Evolutionary conservation across 2,329 filamentous ascomycete genomes (phyloP), one percentile per base, ranked within the genome.

Genomic region (Neofusicoccum sp.): DNA sequence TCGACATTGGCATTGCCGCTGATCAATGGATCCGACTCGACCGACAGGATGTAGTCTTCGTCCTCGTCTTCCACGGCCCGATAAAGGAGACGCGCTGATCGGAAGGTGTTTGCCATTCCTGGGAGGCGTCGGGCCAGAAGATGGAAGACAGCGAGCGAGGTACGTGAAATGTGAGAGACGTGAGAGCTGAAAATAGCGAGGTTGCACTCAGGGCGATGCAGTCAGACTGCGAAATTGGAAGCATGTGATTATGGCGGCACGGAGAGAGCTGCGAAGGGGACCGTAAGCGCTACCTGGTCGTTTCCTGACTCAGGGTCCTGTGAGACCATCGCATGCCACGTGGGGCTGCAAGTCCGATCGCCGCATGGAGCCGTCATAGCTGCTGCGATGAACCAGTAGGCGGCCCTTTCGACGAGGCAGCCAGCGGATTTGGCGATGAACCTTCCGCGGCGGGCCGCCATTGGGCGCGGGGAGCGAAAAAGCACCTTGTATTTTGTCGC

Each of bases 281-380:
- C 37, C 16, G 52, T 56, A 33, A 34, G 52, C 52, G 14, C 29
- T 56, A 31, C 50, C 50, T 56, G 39, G 52, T 56, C 52, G 37
- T 31, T 2, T 29, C 37, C 52, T 56, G 37, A 56, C 28, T 56
- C 52, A 56, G 52, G 12, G 3, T 43, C 37, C 52, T 34, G 28
- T 36, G 14, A 22, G 29, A 58, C 45, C 54, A 58, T 36, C 41
- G 29, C 31, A 12, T 43, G 54, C 41, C 54, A 58, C 41, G 54
- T 56, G 36, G 36, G 50, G 16, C 22, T 29, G 22, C 14, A 14
- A 29, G 22, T 36, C 11, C 22, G 11, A 56, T 56, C 33, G 50
- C 22, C 12, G 14, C 36, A 41, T 4, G 50, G 36, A 16, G 12
- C 36, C 31, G 33, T 22, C 22, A 22, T 22, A 2, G 22, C 22